These are phyloP conservation scores for Trichoderma sp. DNA, from an alignment of 2,329 filamentous ascomycete genomes.

Conservation along the genomic window DNA sequence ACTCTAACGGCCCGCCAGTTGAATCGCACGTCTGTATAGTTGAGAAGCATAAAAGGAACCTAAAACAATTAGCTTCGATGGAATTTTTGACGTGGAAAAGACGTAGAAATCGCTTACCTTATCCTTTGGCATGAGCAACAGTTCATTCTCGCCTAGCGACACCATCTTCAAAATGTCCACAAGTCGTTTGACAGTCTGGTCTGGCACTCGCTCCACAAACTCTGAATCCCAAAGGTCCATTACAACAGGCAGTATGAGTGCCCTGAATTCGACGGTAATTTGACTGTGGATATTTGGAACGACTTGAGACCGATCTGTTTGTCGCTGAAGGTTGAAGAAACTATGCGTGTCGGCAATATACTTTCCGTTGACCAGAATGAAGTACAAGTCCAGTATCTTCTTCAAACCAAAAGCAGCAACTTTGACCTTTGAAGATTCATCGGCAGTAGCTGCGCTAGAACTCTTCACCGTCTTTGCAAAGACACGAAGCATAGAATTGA, in stretches of 20 bases:
- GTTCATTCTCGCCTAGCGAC: constrained; percentile 73
- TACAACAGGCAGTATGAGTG: constrained; percentile 73
- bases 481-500: constrained; percentile 69
- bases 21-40: constrained; percentile 45
- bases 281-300: constrained; percentile 58
- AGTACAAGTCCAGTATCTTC: constrained; percentile 81
- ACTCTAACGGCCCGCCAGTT: constrained; percentile 41
- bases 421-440: constrained; percentile 47
- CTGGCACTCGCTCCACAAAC: constrained; percentile 77
- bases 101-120: constrained; percentile 43
- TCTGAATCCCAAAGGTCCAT: constrained; percentile 80
- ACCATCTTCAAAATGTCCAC: constrained; percentile 82
- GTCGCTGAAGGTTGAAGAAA: constrained; percentile 45
- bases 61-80: constrained; percentile 1
- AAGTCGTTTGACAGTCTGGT: constrained; percentile 71
- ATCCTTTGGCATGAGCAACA: constrained; percentile 60
- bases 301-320: constrained; percentile 42
- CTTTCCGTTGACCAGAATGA: constrained; percentile 72
- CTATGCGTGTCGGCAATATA: constrained; percentile 74
- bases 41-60: constrained; percentile 41
- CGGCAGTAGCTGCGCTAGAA: constrained; percentile 41
- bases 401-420: constrained; percentile 63
- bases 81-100: not conserved
- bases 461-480: constrained; percentile 48
- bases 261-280: constrained; percentile 81